A percentile compares a stretch with the other conserved stretches of the same genome.
phyloP scores from a whole-genome alignment of 495 filamentous ascomycete genomes.

The Elasticomyces elasticus region DNA sequence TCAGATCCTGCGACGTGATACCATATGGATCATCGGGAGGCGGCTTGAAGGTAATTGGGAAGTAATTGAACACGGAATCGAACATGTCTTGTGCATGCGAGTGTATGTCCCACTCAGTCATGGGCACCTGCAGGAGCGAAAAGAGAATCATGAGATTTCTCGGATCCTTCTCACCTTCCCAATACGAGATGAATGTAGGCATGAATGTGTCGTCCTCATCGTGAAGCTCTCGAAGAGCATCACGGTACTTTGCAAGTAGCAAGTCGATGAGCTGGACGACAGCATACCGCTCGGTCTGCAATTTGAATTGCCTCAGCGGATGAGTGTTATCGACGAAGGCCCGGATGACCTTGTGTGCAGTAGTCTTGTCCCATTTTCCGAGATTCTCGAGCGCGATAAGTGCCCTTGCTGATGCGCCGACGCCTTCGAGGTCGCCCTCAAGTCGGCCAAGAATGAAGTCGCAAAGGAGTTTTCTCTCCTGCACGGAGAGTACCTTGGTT shows the following conservation, averaged over 20 bases:
- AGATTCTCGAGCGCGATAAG: constrained; percentile 31
- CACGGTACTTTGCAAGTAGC: constrained; percentile 55
- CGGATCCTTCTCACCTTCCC: constrained; percentile 68
- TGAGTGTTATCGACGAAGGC: constrained; percentile 31
- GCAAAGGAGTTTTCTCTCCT: constrained; percentile 44
- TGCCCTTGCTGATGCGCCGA: constrained; percentile 28
- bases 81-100: constrained; percentile 53
- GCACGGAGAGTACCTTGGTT: constrained; percentile 51
- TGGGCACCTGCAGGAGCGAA: constrained; percentile 59
- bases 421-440: constrained; percentile 30
- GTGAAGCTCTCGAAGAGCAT: constrained; percentile 31
- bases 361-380: constrained; percentile 33
- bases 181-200: constrained; percentile 53
- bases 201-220: constrained; percentile 40
- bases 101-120: constrained; percentile 63
- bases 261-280: constrained; percentile 55
- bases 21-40: constrained; percentile 67
- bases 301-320: constrained; percentile 34
- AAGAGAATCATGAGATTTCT: constrained; percentile 71
- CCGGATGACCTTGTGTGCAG: constrained; percentile 23
- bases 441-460: constrained; percentile 35
- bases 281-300: constrained; percentile 57
- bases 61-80: constrained; percentile 69
- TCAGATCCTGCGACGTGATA: constrained; percentile 64
- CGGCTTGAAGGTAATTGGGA: constrained; percentile 67